These are phyloP conservation scores for Pythium apleroticum DNA, from an alignment of 352 stramenopile genomes.

Conservation along the genomic window DNA sequence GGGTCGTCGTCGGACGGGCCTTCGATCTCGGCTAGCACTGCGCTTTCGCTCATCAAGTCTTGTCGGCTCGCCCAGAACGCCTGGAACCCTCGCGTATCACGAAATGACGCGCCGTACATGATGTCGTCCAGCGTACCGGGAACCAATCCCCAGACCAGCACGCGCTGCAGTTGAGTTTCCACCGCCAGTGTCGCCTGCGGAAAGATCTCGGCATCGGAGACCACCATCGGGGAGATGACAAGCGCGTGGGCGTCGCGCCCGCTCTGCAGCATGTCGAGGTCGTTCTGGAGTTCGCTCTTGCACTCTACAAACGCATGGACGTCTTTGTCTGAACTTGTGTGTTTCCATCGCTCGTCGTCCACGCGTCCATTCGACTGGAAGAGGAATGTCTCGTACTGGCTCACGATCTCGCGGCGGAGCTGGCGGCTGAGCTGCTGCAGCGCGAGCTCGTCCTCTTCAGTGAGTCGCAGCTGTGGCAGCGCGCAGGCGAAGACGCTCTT, in stretches of 20 bases:
- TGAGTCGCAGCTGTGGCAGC: slow-evolving; percentile 35
- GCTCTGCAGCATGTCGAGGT: background rate
- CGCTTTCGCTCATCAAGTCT: slow-evolving; percentile 31
- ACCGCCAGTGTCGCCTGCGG: slow-evolving; percentile 8
- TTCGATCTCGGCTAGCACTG: slow-evolving; percentile 33
- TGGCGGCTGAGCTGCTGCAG: slow-evolving; percentile 32
- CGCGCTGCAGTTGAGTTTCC: slow-evolving; percentile 14
- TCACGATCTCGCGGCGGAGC: slow-evolving; percentile 34
- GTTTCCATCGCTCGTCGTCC: slow-evolving; percentile 40
- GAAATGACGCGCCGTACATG: slow-evolving; percentile 47
- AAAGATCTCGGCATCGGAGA: background rate
- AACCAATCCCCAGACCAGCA: slow-evolving; percentile 34
- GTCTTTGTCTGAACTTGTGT: slow-evolving; percentile 14
- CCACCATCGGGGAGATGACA: background rate
- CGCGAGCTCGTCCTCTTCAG: slow-evolving; percentile 33
- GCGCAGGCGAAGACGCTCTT: slow-evolving; percentile 30
- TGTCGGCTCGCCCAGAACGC: slow-evolving; percentile 6
- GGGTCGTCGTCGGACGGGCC: slow-evolving; percentile 27
- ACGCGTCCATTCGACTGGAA: slow-evolving; percentile 27
- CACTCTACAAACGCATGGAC: slow-evolving; percentile 42
- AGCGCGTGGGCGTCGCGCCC: background rate
- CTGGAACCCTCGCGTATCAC: slow-evolving; percentile 39
- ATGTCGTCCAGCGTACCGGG: slow-evolving; percentile 51
- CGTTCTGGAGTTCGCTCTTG: slow-evolving; percentile 3
- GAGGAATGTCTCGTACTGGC: slow-evolving; percentile 42